Conservation (phyloP, 1,284 basidiomycete genomes). For the Coriolopsis trogii region DNA sequence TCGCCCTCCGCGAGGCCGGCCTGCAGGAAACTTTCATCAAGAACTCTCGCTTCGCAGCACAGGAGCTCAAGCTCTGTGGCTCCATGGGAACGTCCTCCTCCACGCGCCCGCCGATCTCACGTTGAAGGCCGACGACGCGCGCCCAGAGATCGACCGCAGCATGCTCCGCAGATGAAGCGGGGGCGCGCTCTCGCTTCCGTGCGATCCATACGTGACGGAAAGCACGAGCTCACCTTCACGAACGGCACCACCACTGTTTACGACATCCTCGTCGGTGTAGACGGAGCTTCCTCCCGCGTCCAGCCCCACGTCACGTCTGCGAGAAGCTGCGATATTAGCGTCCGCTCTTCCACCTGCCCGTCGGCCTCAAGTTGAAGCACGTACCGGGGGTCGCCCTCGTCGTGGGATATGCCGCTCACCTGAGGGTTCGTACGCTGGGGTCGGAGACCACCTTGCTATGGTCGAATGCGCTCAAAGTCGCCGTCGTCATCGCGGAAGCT, state of each 20-base stretch:
- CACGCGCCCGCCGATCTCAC: background rate
- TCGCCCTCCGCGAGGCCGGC: background rate
- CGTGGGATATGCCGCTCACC: conserved; percentile 28
- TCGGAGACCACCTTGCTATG: conserved; percentile 40
- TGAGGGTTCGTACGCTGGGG: conserved; percentile 47
- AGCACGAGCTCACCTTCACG: conserved; percentile 3
- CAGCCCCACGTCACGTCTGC: conserved; percentile 48
- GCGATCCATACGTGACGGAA: conserved; percentile 49
- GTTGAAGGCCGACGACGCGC: background rate
- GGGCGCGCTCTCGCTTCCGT: conserved; percentile 48
- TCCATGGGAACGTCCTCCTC: background rate
- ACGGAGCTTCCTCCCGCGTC: background rate
- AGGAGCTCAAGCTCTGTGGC: background rate
- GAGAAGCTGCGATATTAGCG: background rate
- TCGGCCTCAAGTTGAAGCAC: background rate
- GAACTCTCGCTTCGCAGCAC: background rate
- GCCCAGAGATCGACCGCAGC: conserved; percentile 2
- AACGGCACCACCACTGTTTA: background rate
- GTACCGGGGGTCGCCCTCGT: conserved; percentile 10
- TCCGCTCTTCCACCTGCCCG: background rate
- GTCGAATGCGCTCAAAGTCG: conserved; percentile 30
- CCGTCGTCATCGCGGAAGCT: too few species aligned
- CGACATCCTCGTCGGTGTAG: conserved; percentile 3
- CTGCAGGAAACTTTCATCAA: background rate
- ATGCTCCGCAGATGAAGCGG: conserved; percentile 1